Evolutionary conservation across 2,329 filamentous ascomycete species (phyloP), one percentile per base, ranked within the genome.

Genomic region (Acarospora socialis): DNA sequence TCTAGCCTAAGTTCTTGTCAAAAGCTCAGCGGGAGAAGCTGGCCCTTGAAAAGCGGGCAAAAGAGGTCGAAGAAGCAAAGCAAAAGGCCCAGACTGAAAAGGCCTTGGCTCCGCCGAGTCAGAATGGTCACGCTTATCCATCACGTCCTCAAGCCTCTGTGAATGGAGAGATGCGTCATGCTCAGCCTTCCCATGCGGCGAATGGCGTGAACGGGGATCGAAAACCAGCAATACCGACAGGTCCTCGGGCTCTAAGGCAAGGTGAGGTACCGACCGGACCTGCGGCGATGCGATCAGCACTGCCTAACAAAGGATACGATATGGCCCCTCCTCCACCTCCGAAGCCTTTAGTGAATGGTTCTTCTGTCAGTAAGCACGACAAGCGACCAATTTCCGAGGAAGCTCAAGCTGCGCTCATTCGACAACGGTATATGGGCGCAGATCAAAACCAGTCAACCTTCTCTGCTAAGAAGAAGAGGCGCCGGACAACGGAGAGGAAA

Each of bases 401-500:
- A 8, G 72, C 79, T 7, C 82, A 92, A 49, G 76, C 77, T 7
- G 71, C 76, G 17, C 60, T 90, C 36, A 73, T 82, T 39, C 70
- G 81, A 37, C 74, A 82, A 44, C 68, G 83, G 39, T 98, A 98
- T 50, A 86, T 95, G 69, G 90, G 90, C 3, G 79, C 82, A 1
- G 82, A 93, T 42, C 73, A 81, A 32, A 92, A 90, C 43, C 72
- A 77, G 41, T 86, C 80, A 4, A 92, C 71, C 21, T 94, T 95
- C 50, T 92, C 84, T 0, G 86, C 86, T 1, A 82, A 90, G 61
- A 98, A 95, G 68, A 95, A 95, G 64, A 72, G 87, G 35, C 80
- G 81, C 60, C 70, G 87, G 39, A 92, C 84, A 1, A 90, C 82
- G 1, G 87, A 93, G 50, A 83, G 86, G 57, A 95, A 98, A 54